Evolutionary conservation across 345 rosid genomes (phyloP).

Genomic region (Combretum micranthum): DNA sequence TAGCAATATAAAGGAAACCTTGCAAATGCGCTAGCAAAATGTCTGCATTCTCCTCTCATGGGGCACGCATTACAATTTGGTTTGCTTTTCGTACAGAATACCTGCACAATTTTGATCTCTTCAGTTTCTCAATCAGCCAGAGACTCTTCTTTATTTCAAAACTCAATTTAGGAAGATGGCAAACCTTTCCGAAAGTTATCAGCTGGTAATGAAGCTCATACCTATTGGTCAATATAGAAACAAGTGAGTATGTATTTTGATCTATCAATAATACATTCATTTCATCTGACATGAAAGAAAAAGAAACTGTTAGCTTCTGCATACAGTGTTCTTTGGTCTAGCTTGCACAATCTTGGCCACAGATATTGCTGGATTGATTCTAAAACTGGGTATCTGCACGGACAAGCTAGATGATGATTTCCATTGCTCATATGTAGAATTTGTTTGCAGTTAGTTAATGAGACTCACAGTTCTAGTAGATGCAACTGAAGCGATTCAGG

Average conservation of each 20-base stretch:
- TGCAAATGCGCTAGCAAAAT: conserved; percentile 98
- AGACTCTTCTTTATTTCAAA: too few relatives aligned
- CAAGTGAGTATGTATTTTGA: not conserved
- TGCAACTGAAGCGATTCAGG: not conserved
- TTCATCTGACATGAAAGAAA: not conserved
- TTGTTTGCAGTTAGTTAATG: not conserved
- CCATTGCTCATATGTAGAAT: not conserved
- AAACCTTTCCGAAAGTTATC: conserved; percentile 2
- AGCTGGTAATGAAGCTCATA: conserved; percentile 10
- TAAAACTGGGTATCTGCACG: conserved; percentile 1
- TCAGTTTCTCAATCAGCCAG: too few relatives aligned
- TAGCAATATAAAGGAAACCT: conserved; percentile 37
- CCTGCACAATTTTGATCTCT: conserved; percentile 43
- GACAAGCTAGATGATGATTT: not conserved
- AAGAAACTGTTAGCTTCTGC: not conserved
- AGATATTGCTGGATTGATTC: not conserved
- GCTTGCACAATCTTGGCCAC: not conserved
- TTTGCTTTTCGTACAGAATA: conserved; percentile 87
- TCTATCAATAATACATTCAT: not conserved
- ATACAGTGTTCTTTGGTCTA: not conserved
- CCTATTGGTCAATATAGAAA: not conserved
- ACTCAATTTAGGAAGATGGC: too few relatives aligned
- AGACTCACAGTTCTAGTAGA: conserved; percentile 4
- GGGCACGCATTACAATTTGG: conserved; percentile 99
- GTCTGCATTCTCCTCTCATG: conserved; percentile 98